Evolutionary conservation across 139 green algal species (phyloP), one percentile per base, ranked within the genome.

Genomic region (Ulvella scutata): DNA sequence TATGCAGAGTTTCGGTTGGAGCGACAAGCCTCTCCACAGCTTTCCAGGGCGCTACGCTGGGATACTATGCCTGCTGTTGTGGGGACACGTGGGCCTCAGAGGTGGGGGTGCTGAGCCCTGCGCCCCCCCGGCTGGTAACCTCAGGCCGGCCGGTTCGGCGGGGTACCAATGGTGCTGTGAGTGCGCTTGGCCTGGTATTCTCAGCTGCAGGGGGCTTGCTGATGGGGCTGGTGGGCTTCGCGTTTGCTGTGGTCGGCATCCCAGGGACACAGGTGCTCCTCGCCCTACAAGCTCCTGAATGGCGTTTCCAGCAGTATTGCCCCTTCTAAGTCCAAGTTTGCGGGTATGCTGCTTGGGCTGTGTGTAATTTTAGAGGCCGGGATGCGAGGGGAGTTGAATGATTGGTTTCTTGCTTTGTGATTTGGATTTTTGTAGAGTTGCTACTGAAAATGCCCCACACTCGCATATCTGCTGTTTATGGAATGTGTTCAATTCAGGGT

Each of bases 51-150:
- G 81, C 72, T 17, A 88, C 95, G 37, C 74, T 96, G 51, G 92
- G 89, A 4, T 94, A 96, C 80, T 95, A 92, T 74, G 85, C 87
- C n/a, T 94, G 89, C 83, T 97, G 90, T 78, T 92, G 85, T 73
- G 93, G 85, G 2, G 93, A 98, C 86, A 97, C 93, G 0, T 98
- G 92, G 92, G 83, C 90, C 2, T 88, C 78, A 4, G 93, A 98
- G 86, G 36, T 98, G 3, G 93, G 93, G 1, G 82, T 94, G 29
- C 84, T 97, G 10, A 86, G 75, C 34, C n/a, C 74, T 9, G 21
- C 40, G 26, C 26, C 81, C 60, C 93, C 93, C 0, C 81, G 87
- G 20, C 87, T 98, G 2, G 88, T 98, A 77, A 97, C 92, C 13
- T 90, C 82, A 0, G n/a, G 88, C n/a, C 60, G 79, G 4, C 82